Conservation (phyloP, 345 rosid species). For the Brassica napus region DNA sequence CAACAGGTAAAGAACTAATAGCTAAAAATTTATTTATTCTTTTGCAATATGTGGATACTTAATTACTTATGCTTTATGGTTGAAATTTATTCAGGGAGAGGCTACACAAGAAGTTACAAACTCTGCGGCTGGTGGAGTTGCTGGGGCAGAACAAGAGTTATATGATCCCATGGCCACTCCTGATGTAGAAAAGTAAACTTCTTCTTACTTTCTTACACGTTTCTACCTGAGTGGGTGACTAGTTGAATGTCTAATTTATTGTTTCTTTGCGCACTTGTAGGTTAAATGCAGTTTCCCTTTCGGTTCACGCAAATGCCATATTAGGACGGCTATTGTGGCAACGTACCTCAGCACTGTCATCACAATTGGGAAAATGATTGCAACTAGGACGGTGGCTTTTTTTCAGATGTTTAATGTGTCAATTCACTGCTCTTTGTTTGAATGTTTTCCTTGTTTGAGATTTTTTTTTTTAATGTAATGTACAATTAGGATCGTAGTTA, state of each 20-base stretch:
- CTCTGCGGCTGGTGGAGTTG: conserved; percentile 47
- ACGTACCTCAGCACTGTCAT: conserved; percentile 57
- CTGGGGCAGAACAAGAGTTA: conserved; percentile 63
- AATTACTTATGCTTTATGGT: background rate
- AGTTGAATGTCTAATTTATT: conserved; percentile 14
- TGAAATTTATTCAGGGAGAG: conserved; percentile 57
- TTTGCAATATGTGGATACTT: background rate
- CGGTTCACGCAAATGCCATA: conserved; percentile 73
- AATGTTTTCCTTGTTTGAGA: background rate
- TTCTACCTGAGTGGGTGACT: background rate
- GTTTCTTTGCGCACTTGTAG: conserved; percentile 43
- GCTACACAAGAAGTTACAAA: conserved; percentile 62
- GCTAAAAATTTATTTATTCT: background rate
- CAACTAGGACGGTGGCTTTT: conserved; percentile 17
- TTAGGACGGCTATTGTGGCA: conserved; percentile 74
- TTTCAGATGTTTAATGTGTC: conserved; percentile 10
- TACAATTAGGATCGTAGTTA: conserved; percentile 16
- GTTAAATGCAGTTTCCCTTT: conserved; percentile 77
- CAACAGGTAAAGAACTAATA: conserved; percentile 57
- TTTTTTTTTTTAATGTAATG: background rate
- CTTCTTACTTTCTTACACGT: background rate
- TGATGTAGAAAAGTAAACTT: conserved; percentile 73
- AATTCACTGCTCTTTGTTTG: conserved; percentile 10
- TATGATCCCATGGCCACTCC: conserved; percentile 85
- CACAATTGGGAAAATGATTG: conserved; percentile 35